Evolutionary conservation across 495 filamentous ascomycete species (phyloP), one percentile per base, ranked within the genome.

Genomic region (Penicillium egyptiacum): DNA sequence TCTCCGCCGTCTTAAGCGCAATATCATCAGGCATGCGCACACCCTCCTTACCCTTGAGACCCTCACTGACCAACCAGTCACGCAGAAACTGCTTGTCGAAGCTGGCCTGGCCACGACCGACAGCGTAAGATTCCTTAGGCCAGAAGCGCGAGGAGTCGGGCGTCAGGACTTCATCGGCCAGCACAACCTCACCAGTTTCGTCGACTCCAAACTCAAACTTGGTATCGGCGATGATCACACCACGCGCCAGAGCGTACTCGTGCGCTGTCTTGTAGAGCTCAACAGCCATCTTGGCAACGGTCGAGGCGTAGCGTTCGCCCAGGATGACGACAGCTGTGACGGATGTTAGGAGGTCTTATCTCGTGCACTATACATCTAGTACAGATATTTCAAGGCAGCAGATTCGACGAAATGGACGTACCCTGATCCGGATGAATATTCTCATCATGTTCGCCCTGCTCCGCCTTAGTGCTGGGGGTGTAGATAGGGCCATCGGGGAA

Each of bases 81-180:
- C 93, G 78, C 65, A 97, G 61, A 62, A 81, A 88, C 80, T 97
- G 94, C 82, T 98, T 98, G 68, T 98, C 93, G 53, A 87, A 92
- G 72, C 88, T 92, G 51, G 84, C 77, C 77, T 96, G 92, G 20
- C 88, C 79, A 35, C 78, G 77, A 0, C 93, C 93, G 30, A 86
- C 71, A 62, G 82, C 81, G 62, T 96, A 96, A 9, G 76, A 75
- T 23, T 83, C 86, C 59, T 81, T 82, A 5, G 84, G 86, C 94
- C 94, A 98, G 80, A 97, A 96, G 10, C 94, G 85, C 12, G 87
- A 91, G 42, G 85, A 89, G 67, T 94, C 90, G 17, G 86, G 87
- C 8, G 93, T 98, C 41, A 98, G 76, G 16, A 96, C 92, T 71
- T 98, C 94, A 67, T 98, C 94, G 5, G 94, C 84, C 17, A 97